These are phyloP conservation scores for Chlorella sp. DNA, from an alignment of 139 green algal species.

Conservation along the genomic window DNA sequence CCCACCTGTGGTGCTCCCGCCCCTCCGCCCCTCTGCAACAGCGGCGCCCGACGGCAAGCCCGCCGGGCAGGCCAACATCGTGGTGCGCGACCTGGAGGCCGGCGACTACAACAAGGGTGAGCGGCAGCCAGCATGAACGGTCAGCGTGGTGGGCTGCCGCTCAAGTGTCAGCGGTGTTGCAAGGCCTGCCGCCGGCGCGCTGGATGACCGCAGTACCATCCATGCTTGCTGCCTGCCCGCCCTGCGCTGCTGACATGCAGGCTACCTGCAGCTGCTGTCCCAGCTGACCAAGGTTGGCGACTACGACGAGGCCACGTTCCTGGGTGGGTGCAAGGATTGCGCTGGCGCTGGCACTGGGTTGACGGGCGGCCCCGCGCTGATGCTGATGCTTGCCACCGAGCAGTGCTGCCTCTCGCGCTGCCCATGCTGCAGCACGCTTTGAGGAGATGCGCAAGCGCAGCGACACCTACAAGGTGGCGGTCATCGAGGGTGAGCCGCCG, in stretches of 20 bases:
- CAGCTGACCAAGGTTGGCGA: slow-evolving; percentile 86
- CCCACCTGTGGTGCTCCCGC: not conserved
- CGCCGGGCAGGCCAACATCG: slow-evolving; percentile 22
- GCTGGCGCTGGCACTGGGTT: too few species aligned
- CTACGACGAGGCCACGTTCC: slow-evolving; percentile 58
- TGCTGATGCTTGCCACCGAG: too few species aligned
- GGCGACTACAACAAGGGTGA: slow-evolving; percentile 44
- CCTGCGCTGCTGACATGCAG: slow-evolving; percentile 45
- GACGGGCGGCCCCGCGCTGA: too few species aligned
- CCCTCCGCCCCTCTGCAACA: not conserved
- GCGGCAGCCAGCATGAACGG: not conserved
- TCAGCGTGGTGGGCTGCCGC: too few species aligned
- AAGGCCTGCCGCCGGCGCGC: too few species aligned
- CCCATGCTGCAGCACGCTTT: slow-evolving; percentile 39
- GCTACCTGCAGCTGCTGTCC: slow-evolving; percentile 76
- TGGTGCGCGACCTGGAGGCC: slow-evolving; percentile 29
- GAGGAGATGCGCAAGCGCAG: slow-evolving; percentile 31
- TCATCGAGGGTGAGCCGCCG: slow-evolving; percentile 62
- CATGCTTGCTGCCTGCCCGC: not conserved
- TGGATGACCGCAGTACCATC: too few species aligned
- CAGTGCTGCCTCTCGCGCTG: not conserved
- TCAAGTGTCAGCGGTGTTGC: too few species aligned
- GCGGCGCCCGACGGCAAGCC: not conserved
- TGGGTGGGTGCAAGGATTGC: slow-evolving; percentile 39
- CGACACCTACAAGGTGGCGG: slow-evolving; percentile 58